Percentiles rank a stretch among this genome's conserved stretches.
These are phyloP conservation scores for Brassica carinata DNA, from an alignment of 345 rosid genomes.

Conservation along the genomic window DNA sequence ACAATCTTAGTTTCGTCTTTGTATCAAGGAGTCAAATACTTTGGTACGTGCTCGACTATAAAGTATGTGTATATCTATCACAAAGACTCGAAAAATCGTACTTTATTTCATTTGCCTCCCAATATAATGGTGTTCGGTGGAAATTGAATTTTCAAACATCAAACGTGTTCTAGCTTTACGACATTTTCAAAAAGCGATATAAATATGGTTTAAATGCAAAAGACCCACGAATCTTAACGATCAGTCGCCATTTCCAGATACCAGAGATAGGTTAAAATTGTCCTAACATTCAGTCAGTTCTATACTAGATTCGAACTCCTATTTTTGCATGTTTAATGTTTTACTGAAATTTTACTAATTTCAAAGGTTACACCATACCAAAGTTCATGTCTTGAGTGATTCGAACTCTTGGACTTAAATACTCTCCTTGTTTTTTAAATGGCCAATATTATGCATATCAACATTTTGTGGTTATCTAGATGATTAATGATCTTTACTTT, in stretches of 20 bases:
- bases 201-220: background rate
- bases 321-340: no score
- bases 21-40: slow-evolving; percentile 22
- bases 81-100: background rate
- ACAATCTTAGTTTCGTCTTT: slow-evolving; percentile 22
- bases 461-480: slow-evolving; percentile 12
- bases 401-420: background rate
- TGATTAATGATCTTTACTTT: background rate
- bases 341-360: no score
- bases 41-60: slow-evolving; percentile 27
- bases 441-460: background rate
- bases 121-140: background rate
- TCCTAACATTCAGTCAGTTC: background rate
- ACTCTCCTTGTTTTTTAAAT: background rate
- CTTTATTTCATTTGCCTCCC: background rate
- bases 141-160: background rate
- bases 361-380: no score
- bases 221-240: background rate
- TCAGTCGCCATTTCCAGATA: background rate
- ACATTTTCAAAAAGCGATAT: background rate
- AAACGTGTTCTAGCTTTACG: background rate
- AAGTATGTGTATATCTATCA: background rate
- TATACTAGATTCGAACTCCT: background rate
- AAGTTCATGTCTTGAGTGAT: background rate
- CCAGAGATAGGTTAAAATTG: background rate